Evolutionary conservation across 148 eudicot genomes (phyloP).

Genomic region (Beta vulgaris): DNA sequence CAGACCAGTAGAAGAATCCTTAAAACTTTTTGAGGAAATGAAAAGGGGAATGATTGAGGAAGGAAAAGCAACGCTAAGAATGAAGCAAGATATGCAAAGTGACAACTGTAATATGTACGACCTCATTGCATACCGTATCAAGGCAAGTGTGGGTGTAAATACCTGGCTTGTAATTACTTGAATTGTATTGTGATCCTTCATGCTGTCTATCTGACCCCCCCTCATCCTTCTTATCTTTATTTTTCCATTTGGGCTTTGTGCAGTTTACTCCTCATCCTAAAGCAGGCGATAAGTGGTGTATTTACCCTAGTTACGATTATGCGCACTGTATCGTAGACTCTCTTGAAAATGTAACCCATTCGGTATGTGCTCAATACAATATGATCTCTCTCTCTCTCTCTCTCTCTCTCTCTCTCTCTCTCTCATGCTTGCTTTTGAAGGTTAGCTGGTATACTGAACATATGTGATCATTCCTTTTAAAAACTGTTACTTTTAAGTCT

Average conservation of each 20-base stretch:
- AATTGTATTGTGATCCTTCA: not conserved
- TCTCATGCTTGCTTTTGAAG: not conserved
- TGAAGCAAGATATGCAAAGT: slow-evolving; percentile 98
- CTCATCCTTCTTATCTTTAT: not conserved
- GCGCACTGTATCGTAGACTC: slow-evolving; percentile 95
- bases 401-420: not conserved
- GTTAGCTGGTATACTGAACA: too few species aligned
- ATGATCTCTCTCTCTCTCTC: not conserved
- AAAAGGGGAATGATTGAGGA: slow-evolving; percentile 84
- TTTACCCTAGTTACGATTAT: slow-evolving; percentile 93
- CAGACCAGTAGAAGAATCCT: slow-evolving; percentile 78
- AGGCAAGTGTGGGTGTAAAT: slow-evolving; percentile 50
- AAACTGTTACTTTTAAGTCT: too few species aligned
- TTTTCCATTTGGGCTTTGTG: not conserved
- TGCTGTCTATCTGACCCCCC: not conserved
- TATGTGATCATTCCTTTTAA: too few species aligned
- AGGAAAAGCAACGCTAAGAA: slow-evolving; percentile 96
- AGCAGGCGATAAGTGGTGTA: slow-evolving; percentile 97
- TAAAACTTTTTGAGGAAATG: slow-evolving; percentile 82
- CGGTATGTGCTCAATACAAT: slow-evolving; percentile 42
- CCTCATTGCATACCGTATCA: slow-evolving; percentile 95
- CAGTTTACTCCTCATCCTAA: slow-evolving; percentile 99
- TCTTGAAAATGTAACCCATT: slow-evolving; percentile 89
- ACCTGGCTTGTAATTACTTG: not conserved
- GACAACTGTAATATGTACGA: slow-evolving; percentile 94